Base-by-base conservation (phyloP, 1,139 yeast species). In the Kodamaea sp. region DNA sequence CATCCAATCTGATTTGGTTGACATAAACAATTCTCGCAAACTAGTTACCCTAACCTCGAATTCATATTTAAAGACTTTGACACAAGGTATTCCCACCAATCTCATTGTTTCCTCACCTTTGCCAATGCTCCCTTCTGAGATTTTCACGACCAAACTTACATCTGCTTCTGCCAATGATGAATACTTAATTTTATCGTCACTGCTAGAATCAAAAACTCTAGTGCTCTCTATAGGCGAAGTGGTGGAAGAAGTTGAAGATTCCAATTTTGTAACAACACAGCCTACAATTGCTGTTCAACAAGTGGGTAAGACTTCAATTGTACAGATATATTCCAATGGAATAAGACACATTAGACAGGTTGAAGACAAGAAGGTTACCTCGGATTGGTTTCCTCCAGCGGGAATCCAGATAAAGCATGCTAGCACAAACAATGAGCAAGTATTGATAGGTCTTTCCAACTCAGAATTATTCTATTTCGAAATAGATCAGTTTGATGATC, bases 381-480 rank as follows among this genome's bases (percentile, higher is more conserved):
- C 78, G 6, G 85, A 85, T 44, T 92, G 98, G 98, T 69, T 62
- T 26, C 88, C 96, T 1, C 95, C 96, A 0, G 82, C 83, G 0
- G 95, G 95, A 5, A 78, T 83, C 11, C 66, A 74, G 20, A 72
- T 92, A 26, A 51, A 74, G 0, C 62, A 67, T 18, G 83, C 90
- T 0, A 58, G 87, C 1, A 62, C 83, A 3, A 87, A 87, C 24
- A 67, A 72, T 25, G 70, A 74, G 14, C 97, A 92, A 55, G 66
- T 90, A 1, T 77, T 77, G 0, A 51, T 92, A 7, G 89, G 81
- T 0, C 58, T 92, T 7, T 80, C 94, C 2, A 86, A 83, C 50
- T 70, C 80, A 37, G 90, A 85, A 40, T 49, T 92, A 3, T 82
- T 84, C 4, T 92, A 92, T 57, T 90, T 92, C 58, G 97, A 90